Conservation (phyloP, 352 stramenopile species). For the Globisporangium iwayamae region DNA sequence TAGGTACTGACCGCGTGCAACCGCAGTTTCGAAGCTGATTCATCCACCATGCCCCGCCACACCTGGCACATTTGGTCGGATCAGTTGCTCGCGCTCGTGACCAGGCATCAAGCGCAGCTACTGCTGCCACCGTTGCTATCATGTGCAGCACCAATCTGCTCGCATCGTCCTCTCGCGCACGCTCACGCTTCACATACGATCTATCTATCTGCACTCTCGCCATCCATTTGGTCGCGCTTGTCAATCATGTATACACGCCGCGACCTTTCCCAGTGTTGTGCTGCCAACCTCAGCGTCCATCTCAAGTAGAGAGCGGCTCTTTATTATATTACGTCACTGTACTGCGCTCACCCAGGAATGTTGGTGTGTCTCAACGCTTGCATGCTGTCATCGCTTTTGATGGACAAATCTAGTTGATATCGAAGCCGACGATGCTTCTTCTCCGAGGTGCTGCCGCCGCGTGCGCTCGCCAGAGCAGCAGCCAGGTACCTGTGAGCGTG, state of each 20-base stretch:
- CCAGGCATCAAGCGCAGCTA: background rate
- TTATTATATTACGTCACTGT: background rate
- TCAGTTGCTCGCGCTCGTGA: no score
- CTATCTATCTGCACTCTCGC: background rate
- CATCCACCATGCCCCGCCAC: background rate
- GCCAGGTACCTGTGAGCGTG: background rate
- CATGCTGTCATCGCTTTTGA: slow-evolving; percentile 1
- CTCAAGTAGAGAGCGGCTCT: background rate
- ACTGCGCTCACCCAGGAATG: background rate
- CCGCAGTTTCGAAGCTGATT: background rate
- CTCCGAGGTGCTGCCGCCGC: background rate
- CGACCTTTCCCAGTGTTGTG: background rate
- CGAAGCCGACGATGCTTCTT: slow-evolving; percentile 3
- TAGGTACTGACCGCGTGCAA: background rate
- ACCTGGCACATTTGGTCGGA: background rate
- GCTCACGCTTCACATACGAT: background rate
- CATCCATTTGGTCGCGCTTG: slow-evolving; percentile 9
- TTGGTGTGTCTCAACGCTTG: background rate
- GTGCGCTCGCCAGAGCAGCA: slow-evolving; percentile 7
- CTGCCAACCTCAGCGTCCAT: background rate
- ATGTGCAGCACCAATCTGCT: background rate
- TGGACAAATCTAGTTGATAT: background rate
- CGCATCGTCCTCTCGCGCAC: background rate
- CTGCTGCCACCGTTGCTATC: background rate
- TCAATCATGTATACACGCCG: background rate